Conservation (phyloP, 2,329 filamentous ascomycete genomes). For the Periconia digitata region DNA sequence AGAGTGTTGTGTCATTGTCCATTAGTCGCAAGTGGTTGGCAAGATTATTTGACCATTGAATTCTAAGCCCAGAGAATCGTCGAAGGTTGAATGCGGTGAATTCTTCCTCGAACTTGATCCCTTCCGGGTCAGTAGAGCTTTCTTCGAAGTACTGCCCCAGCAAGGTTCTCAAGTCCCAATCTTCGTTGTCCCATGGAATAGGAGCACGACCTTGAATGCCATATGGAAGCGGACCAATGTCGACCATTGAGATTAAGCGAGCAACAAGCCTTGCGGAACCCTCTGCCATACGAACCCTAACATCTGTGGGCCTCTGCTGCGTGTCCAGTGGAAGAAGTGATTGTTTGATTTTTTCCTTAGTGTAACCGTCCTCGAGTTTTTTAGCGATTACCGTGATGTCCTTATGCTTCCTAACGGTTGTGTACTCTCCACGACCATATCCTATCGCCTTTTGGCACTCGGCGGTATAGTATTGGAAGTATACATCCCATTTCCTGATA, state of each 20-base stretch:
- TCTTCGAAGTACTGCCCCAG: conserved; percentile 4
- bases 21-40: conserved; percentile 45
- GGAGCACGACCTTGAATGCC: background rate
- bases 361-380: background rate
- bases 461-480: no score
- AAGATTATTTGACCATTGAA: conserved; percentile 46
- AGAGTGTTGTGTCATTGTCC: conserved; percentile 43
- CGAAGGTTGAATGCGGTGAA: conserved; percentile 22
- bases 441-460: no score
- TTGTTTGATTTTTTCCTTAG: background rate
- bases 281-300: background rate
- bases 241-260: background rate
- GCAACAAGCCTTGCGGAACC: background rate
- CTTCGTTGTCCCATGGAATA: no score
- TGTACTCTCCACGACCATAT: no score
- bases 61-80: conserved; percentile 41
- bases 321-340: background rate
- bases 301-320: background rate
- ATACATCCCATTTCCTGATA: no score
- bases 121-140: conserved; percentile 4
- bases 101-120: conserved; percentile 10
- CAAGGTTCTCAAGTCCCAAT: conserved; percentile 10
- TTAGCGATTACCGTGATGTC: conserved; percentile 7
- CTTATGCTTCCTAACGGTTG: conserved; percentile 1
- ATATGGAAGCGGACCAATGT: background rate